These are phyloP conservation scores for Penstemon newberryi DNA, from an alignment of 257 asterid species.

Conservation along the genomic window DNA sequence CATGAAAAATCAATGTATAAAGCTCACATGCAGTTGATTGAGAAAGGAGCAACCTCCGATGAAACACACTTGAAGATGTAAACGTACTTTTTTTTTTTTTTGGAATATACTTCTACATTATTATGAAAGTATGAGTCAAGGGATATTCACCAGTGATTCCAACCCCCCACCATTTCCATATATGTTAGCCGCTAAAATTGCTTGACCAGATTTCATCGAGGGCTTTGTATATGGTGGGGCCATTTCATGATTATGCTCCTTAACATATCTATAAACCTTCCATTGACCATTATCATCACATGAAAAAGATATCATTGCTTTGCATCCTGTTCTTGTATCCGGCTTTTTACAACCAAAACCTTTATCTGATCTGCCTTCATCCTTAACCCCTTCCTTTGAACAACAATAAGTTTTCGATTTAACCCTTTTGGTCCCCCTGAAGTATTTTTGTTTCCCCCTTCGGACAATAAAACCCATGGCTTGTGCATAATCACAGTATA, in stretches of 20 bases:
- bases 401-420: constrained; percentile 67
- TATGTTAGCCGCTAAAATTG: constrained; percentile 54
- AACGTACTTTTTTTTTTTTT: not conserved
- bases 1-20: not conserved
- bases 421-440: constrained; percentile 62
- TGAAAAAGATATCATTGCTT: constrained; percentile 64
- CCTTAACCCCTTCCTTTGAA: constrained; percentile 70
- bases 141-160: constrained; percentile 47
- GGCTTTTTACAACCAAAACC: constrained; percentile 47
- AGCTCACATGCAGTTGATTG: not conserved
- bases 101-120: constrained; percentile 1
- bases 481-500: constrained; percentile 70
- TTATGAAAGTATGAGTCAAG: constrained; percentile 11
- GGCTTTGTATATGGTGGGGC: constrained; percentile 59
- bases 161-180: constrained; percentile 50
- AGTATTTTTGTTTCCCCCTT: constrained; percentile 69
- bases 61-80: not conserved
- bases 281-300: constrained; percentile 58
- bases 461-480: constrained; percentile 69
- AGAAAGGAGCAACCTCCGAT: not conserved
- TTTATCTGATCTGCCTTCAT: constrained; percentile 43
- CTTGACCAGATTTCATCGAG: constrained; percentile 56
- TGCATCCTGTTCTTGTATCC: constrained; percentile 71
- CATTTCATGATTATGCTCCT: constrained; percentile 80
- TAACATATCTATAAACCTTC: constrained; percentile 60